Percentiles rank a stretch among this genome's conserved stretches.
Conservation (phyloP, 1,284 basidiomycete genomes). For the Sanghuangporus weigelae region DNA sequence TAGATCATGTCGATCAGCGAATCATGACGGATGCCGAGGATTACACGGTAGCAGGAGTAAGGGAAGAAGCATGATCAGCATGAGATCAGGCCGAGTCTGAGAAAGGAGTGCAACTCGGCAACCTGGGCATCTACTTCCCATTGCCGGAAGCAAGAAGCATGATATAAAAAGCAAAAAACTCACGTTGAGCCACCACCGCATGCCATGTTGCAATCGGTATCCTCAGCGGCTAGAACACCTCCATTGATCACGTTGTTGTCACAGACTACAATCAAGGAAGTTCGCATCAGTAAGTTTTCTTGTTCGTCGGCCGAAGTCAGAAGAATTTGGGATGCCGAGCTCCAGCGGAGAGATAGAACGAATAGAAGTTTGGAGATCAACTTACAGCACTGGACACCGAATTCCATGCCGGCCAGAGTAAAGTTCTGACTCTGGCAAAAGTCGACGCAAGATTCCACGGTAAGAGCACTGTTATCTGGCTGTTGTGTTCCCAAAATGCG, state of each 20-base stretch:
- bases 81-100: neutral
- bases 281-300: neutral
- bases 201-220: constrained; percentile 56
- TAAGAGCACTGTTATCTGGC: constrained; percentile 30
- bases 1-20: neutral
- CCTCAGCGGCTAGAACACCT: constrained; percentile 38
- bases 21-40: neutral
- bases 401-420: constrained; percentile 44
- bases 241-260: constrained; percentile 55
- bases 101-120: too few relatives aligned
- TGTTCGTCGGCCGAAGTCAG: too few relatives aligned
- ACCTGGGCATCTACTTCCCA: neutral
- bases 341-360: neutral
- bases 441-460: constrained; percentile 42
- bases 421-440: constrained; percentile 38
- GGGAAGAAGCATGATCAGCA: neutral
- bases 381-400: constrained; percentile 54
- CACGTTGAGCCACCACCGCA: constrained; percentile 63
- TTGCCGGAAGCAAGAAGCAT: constrained; percentile 11
- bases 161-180: constrained; percentile 23
- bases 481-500: constrained; percentile 38
- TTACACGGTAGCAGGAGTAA: neutral
- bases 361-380: constrained; percentile 15
- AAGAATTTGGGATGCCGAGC: neutral
- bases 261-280: constrained; percentile 42